Base-by-base conservation (phyloP, 2,329 filamentous ascomycete genomes). In the Apiospora sp. region DNA sequence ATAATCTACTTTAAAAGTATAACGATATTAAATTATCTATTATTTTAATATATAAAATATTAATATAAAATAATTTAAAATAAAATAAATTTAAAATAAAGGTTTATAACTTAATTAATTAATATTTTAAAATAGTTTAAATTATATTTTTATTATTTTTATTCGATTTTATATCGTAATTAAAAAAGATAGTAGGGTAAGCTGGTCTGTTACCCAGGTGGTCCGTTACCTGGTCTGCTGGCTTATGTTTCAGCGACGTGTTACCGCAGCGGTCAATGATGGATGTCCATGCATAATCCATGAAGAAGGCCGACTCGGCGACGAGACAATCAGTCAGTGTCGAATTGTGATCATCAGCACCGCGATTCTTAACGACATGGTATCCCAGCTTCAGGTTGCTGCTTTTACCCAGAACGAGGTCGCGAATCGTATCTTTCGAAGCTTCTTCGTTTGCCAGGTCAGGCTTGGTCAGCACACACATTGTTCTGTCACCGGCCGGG, bases 391-490 rank as follows among this genome's bases (percentile, higher is more conserved):
- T 81, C 0, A 87, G 76, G 0, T 81, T 74, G 0, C 81, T 79
- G 0, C 80, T 79, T 13, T 82, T 83, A 0, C 84, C 83, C 0
- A 68, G 72, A 0, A 87, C 78, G 0, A 87, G 80, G 3, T 86
- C 80, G 1, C 83, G 73, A 0, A 86, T 76, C 0, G 78, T 78
- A 0, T 78, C 74, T 30, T 83, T 78, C 0, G 79, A 82, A 0
- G 80, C 81, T 0, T 77, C 71, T 68, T 87, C 86, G 0, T 72
- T 75, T 0, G 86, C 84, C 0, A 90, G 80, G 71, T 92, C 90
- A 0, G 89, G 87, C 75, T 92, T 92, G 0, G 90, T 92, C 0
- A 92, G 81, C 0, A 88, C 84, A 0, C 84, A 85, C 10, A 88
- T 77, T 0, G 86, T 88, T 0, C 86, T 75, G 4, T 78, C 74